Conservation (phyloP, 2,329 filamentous ascomycete genomes). For the Sporothrix brunneoviolacea region DNA sequence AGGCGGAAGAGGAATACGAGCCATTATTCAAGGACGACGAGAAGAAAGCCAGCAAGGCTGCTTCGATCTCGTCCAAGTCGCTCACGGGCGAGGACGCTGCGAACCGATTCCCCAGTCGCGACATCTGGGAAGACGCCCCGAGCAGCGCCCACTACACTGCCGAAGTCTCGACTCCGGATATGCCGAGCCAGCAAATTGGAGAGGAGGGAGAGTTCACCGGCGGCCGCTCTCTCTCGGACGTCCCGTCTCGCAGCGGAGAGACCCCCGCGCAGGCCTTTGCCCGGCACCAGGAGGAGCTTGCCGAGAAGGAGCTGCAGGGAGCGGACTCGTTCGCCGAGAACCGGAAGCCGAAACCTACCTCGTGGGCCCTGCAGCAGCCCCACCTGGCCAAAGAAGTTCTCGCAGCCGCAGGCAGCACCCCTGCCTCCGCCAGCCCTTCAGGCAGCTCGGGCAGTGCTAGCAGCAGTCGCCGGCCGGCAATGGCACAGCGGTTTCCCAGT, state of each 20-base stretch:
- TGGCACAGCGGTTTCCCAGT: constrained; percentile 73
- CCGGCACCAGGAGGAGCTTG: constrained; percentile 58
- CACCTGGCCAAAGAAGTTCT: constrained; percentile 39
- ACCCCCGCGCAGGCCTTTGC: constrained; percentile 61
- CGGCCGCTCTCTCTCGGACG: constrained; percentile 20
- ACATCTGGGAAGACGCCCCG: constrained; percentile 95
- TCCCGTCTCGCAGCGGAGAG: constrained; percentile 36
- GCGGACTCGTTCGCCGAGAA: constrained; percentile 15
- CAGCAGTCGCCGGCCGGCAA: constrained; percentile 39
- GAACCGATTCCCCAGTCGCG: constrained; percentile 81
- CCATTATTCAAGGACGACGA: constrained; percentile 80
- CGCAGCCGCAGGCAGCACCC: neutral
- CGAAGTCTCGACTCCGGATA: constrained; percentile 77
- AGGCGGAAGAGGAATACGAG: constrained; percentile 85
- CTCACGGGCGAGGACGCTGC: constrained; percentile 49
- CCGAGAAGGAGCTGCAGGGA: constrained; percentile 38
- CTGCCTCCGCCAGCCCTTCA: neutral
- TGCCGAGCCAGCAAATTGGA: constrained; percentile 26
- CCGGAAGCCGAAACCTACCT: constrained; percentile 41
- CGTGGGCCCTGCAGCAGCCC: constrained; percentile 40
- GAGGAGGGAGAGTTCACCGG: constrained; percentile 22
- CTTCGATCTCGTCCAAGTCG: constrained; percentile 25
- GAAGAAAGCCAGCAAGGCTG: constrained; percentile 35
- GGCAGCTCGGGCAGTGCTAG: constrained; percentile 21
- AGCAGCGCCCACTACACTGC: constrained; percentile 72